Conservation (phyloP, 108 stramenopile species). For the Skeletonema costatum region DNA sequence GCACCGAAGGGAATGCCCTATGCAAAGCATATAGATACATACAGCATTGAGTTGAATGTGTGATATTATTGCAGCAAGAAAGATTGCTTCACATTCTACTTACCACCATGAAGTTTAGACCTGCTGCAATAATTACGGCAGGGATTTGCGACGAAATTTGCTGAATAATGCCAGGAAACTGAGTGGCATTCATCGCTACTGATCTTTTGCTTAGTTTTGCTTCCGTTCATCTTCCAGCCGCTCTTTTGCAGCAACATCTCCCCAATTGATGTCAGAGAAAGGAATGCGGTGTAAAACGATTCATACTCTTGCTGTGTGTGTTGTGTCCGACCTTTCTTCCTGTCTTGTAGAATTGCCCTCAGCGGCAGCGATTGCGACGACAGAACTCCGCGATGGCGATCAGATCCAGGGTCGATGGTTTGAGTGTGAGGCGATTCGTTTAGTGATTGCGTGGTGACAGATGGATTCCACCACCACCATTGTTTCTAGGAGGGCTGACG, state of each 20-base stretch:
- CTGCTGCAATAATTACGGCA: slow-evolving; percentile 35
- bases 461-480: not conserved
- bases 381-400: slow-evolving; percentile 9
- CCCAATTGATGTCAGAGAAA: not conserved
- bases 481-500: not conserved
- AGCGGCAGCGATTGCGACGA: slow-evolving; percentile 14
- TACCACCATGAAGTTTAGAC: slow-evolving; percentile 62
- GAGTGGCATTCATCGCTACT: not conserved
- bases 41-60: no score
- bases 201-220: not conserved
- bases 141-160: slow-evolving; percentile 41
- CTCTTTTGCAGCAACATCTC: slow-evolving; percentile 1
- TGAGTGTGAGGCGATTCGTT: not conserved
- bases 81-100: no score
- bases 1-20: slow-evolving; percentile 71
- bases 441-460: not conserved
- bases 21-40: no score
- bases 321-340: not conserved
- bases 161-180: not conserved
- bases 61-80: no score
- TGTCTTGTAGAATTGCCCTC: not conserved
- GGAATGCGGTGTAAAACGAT: not conserved
- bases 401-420: slow-evolving; percentile 9
- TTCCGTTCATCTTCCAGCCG: not conserved
- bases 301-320: not conserved